Evolutionary conservation across 495 filamentous ascomycete genomes (phyloP).

Genomic region (Venustampulla echinocandica): DNA sequence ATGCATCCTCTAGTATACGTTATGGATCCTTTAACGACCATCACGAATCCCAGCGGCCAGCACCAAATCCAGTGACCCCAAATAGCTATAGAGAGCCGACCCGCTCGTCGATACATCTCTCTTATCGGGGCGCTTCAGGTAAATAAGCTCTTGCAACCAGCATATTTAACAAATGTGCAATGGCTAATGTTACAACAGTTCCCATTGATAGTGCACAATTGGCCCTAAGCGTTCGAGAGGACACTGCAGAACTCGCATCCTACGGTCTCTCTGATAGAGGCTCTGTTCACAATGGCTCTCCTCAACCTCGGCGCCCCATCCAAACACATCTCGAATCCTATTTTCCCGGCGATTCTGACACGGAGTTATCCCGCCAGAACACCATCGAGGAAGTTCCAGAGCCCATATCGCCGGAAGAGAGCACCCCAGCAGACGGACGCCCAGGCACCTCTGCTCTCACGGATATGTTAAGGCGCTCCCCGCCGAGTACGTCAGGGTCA

Average conservation of each 20-base stretch:
- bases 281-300: conserved; percentile 13
- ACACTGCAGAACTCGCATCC: conserved; percentile 83
- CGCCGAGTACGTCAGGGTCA: conserved; percentile 26
- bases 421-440: conserved; percentile 21
- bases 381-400: conserved; percentile 49
- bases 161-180: background rate
- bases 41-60: background rate
- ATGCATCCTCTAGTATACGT: conserved; percentile 4
- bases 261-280: conserved; percentile 63
- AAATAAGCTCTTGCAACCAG: conserved; percentile 19
- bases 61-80: conserved; percentile 3
- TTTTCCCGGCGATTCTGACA: conserved; percentile 8
- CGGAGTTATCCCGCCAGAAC: conserved; percentile 13
- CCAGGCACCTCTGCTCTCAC: conserved; percentile 51
- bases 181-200: conserved; percentile 25
- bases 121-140: conserved; percentile 58
- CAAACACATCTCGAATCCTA: conserved; percentile 19
- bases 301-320: conserved; percentile 5
- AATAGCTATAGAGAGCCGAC: conserved; percentile 56
- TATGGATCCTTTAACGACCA: conserved; percentile 18
- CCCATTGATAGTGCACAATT: conserved; percentile 60
- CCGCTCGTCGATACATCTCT: conserved; percentile 71
- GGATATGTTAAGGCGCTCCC: conserved; percentile 52
- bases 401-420: conserved; percentile 40
- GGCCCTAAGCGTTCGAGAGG: conserved; percentile 72